phyloP scores from a whole-genome alignment of 169 alveolate species.

The Cryptosporidium xiaoi region DNA sequence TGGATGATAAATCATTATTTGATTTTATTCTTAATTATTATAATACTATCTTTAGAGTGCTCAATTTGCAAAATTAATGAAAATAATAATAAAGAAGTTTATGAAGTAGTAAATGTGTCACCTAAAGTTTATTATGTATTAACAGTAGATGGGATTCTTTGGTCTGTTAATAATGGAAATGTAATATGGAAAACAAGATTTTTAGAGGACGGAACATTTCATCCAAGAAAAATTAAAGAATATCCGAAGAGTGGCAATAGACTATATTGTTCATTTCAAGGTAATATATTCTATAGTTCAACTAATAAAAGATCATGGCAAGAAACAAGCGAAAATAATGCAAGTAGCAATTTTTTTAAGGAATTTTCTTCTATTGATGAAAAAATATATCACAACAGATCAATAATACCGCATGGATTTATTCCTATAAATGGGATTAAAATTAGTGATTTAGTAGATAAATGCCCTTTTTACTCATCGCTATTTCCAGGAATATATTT shows the following conservation, averaged over 20 bases:
- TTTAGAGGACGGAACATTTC: constrained; percentile 49
- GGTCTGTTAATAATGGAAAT: constrained; percentile 58
- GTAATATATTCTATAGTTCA: constrained; percentile 29
- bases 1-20: no score
- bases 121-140: constrained; percentile 42
- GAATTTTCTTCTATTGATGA: constrained; percentile 1
- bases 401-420: constrained; percentile 19
- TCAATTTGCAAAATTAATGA: no score
- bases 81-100: no score
- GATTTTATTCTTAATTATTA: no score
- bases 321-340: background rate
- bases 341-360: background rate
- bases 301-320: background rate
- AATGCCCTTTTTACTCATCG: constrained; percentile 67
- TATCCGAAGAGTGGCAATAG: background rate
- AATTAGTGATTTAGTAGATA: constrained; percentile 51
- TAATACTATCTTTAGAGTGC: no score
- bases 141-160: constrained; percentile 58
- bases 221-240: constrained; percentile 8
- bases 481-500: constrained; percentile 66
- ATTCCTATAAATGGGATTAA: constrained; percentile 46
- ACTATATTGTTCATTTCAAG: constrained; percentile 68
- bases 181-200: constrained; percentile 43
- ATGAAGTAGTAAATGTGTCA: no score
- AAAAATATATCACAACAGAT: constrained; percentile 2